Base-by-base conservation (phyloP, 2,329 filamentous ascomycete genomes). In the Colletotrichum lindemuthianum region DNA sequence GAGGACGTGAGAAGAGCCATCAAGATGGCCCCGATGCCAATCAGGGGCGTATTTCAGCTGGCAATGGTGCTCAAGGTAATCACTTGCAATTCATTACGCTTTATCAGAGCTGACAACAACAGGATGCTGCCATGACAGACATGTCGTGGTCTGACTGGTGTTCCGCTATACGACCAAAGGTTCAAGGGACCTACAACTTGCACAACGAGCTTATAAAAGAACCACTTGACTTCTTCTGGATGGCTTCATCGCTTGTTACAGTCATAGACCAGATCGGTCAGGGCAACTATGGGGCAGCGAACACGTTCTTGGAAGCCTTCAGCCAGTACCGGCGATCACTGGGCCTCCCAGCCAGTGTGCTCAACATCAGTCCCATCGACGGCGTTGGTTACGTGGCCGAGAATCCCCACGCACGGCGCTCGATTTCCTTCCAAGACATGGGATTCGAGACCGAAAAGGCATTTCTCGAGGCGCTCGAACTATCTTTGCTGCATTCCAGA, bases 31-130 rank as follows among this genome's bases (percentile, higher is more conserved):
- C 10, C 54, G 53, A 41, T 39, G 69, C 74, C 75, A 5, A 70
- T 82, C 15, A 71, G 72, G 24, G 79, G 80, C 16, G 69, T 81
- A 7, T 61, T 82, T 16, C 68, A 79, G 4, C 32, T 24, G 51
- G n/a, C 12, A 11, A 12, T 52, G 13, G 47, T 72, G 2, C 75
- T 79, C 59, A 70, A 15, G 69, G 73, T 6, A 80, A 81, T 75
- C 68, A 73, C 34, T 72, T 78, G 10, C 59, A 61, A 39, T 24
- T 34, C 5, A 10, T 36, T 47, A 68, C 78, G 16, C 68, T 73
- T 1, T 68, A 74, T 37, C 4, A 40, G 37, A 13, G 4, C 37
- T 40, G 56, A 72, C 15, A 59, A 74, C 1, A 61, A 37, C 68
- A 69, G 39, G 37, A n/a, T 10, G 47, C 52, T 33, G 24, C 4